Evolutionary conservation across 2,329 filamentous ascomycete species (phyloP).

Genomic region (Exophiala sp.): DNA sequence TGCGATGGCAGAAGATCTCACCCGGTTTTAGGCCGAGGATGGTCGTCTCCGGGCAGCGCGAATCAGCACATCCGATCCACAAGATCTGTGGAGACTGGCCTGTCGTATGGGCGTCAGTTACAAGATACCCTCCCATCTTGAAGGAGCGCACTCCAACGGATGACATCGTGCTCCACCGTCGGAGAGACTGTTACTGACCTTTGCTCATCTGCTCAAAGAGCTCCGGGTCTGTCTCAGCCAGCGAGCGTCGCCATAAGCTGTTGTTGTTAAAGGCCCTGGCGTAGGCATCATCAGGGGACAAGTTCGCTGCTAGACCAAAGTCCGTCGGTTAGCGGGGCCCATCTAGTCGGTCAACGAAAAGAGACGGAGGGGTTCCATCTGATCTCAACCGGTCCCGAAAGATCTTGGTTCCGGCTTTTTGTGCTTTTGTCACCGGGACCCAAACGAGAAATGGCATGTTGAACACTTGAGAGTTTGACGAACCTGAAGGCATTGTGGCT

Average conservation of each 20-base stretch:
- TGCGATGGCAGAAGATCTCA: conserved; percentile 83
- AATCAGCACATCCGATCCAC: conserved; percentile 85
- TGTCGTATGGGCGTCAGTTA: too few relatives aligned
- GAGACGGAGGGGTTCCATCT: neutral
- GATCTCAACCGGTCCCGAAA: neutral
- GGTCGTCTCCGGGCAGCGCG: conserved; percentile 75
- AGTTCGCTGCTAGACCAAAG: neutral
- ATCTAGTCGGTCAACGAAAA: neutral
- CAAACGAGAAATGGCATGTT: neutral
- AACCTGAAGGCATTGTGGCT: conserved; percentile 16
- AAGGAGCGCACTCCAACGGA: too few relatives aligned
- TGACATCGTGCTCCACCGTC: neutral
- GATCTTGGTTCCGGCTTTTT: neutral
- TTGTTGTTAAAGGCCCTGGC: conserved; percentile 28
- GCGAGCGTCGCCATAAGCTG: conserved; percentile 26
- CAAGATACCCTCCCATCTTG: too few relatives aligned
- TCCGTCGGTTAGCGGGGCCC: neutral
- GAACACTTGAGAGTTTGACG: neutral
- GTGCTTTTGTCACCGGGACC: neutral
- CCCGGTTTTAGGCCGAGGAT: conserved; percentile 68
- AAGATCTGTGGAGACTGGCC: conserved; percentile 59
- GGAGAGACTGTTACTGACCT: neutral
- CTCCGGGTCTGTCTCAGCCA: conserved; percentile 47
- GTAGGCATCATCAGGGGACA: conserved; percentile 18
- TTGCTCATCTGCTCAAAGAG: conserved; percentile 49